Evolutionary conservation across 805 yeast species (phyloP).

Genomic region (Diddensiella santjacobensis): DNA sequence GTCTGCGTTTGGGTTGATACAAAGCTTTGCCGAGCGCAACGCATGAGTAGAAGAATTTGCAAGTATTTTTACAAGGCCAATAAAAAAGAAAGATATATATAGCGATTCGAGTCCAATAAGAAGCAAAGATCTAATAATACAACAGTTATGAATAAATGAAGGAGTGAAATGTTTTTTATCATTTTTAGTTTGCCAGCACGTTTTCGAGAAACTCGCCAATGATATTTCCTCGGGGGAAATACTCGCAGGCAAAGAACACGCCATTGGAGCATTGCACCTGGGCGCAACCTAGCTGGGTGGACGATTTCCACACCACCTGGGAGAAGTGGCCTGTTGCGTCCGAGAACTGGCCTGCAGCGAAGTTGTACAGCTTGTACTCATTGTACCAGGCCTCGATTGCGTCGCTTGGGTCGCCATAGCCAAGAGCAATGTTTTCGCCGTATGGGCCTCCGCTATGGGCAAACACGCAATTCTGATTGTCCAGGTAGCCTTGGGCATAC

Average conservation of each 20-base stretch:
- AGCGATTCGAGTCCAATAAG: no score
- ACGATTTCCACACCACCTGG: constrained; percentile 68
- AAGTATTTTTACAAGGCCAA: no score
- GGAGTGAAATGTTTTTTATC: not conserved
- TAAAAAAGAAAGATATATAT: not conserved
- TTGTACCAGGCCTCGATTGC: constrained; percentile 70
- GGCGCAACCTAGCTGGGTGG: constrained; percentile 70
- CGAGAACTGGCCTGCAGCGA: constrained; percentile 39
- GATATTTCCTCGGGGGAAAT: constrained; percentile 68
- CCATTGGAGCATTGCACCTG: constrained; percentile 52
- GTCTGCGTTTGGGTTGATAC: constrained; percentile 69
- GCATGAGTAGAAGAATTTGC: constrained; percentile 18
- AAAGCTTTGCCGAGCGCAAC: constrained; percentile 66
- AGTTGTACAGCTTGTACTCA: constrained; percentile 54
- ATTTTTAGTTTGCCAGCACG: constrained; percentile 15
- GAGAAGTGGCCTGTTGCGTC: constrained; percentile 73
- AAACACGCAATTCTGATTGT: constrained; percentile 46
- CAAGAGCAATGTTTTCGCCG: constrained; percentile 83
- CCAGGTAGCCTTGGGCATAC: constrained; percentile 54
- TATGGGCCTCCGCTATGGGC: constrained; percentile 62
- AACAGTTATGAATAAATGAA: not conserved
- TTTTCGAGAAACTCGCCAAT: constrained; percentile 25
- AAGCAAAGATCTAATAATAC: constrained; percentile 1
- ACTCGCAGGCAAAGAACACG: constrained; percentile 71
- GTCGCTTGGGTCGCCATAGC: constrained; percentile 46